Conservation (phyloP, 2,329 filamentous ascomycete genomes). For the Ilyonectria sp. region DNA sequence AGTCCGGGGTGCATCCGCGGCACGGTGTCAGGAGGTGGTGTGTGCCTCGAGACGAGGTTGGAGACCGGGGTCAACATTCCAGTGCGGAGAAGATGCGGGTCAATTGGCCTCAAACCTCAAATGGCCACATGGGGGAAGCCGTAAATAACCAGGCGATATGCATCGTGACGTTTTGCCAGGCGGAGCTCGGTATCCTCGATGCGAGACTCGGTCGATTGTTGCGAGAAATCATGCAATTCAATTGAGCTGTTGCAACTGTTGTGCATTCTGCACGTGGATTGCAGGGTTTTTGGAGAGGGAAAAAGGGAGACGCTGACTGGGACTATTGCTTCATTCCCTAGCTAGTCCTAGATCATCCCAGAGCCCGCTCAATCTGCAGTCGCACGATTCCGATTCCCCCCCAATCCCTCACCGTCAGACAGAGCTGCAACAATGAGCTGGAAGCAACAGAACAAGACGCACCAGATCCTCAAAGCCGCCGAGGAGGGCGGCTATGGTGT, state of each 20-base stretch:
- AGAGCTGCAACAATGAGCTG: slow-evolving; percentile 23
- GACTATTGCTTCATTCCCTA: slow-evolving; percentile 4
- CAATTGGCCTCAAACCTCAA: not conserved
- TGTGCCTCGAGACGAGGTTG: slow-evolving; percentile 15
- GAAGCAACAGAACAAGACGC: slow-evolving; percentile 34
- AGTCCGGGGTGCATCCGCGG: not conserved
- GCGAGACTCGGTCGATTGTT: slow-evolving; percentile 6
- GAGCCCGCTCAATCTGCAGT: slow-evolving; percentile 1
- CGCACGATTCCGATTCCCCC: slow-evolving; percentile 3
- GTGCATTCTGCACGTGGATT: slow-evolving; percentile 13
- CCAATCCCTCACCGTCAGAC: not conserved
- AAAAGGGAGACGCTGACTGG: not conserved
- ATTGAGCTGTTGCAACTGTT: slow-evolving; percentile 4
- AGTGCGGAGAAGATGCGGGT: not conserved
- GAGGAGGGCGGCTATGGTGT: slow-evolving; percentile 36
- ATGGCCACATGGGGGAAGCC: slow-evolving; percentile 1
- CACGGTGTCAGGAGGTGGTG: not conserved
- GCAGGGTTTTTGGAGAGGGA: not conserved
- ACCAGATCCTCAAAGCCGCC: slow-evolving; percentile 37
- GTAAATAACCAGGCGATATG: not conserved
- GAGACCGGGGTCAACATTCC: not conserved
- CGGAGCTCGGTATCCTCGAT: slow-evolving; percentile 15
- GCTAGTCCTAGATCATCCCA: not conserved
- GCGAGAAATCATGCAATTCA: not conserved
- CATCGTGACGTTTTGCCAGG: slow-evolving; percentile 15